Conservation (phyloP, 2,329 filamentous ascomycete species). For the Cryphonectria carpinicola region DNA sequence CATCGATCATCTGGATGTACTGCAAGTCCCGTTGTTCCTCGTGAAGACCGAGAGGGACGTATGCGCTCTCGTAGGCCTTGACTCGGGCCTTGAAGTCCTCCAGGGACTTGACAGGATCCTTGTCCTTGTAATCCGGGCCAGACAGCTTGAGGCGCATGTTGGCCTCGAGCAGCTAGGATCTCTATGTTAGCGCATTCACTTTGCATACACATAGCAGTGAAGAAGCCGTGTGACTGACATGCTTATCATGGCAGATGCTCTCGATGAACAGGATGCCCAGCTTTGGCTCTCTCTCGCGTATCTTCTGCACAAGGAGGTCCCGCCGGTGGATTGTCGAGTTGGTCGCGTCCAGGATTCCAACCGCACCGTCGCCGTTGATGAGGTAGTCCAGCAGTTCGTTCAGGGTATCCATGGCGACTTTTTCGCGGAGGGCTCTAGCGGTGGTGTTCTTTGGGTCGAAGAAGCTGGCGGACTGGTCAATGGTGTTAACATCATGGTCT, state of each 20-base stretch:
- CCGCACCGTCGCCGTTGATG: conserved; percentile 77
- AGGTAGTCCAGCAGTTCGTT: conserved; percentile 93
- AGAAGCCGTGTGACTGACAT: conserved; percentile 43
- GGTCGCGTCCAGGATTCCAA: conserved; percentile 95
- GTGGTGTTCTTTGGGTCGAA: conserved; percentile 89
- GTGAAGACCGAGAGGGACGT: conserved; percentile 85
- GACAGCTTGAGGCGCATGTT: conserved; percentile 98
- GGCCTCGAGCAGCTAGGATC: conserved; percentile 72
- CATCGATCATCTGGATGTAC: conserved; percentile 97
- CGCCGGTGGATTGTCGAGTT: conserved; percentile 92
- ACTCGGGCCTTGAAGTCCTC: conserved; percentile 93
- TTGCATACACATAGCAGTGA: background rate
- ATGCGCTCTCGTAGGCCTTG: conserved; percentile 90
- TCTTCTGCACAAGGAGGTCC: conserved; percentile 79
- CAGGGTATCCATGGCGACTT: conserved; percentile 88
- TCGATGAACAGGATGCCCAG: conserved; percentile 94
- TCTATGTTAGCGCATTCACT: conserved; percentile 19
- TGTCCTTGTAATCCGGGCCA: conserved; percentile 93
- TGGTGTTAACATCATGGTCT: conserved; percentile 42
- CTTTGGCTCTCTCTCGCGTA: conserved; percentile 81
- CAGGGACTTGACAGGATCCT: conserved; percentile 83
- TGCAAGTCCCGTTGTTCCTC: conserved; percentile 91
- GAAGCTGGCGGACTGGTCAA: conserved; percentile 90
- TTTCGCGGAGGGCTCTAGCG: conserved; percentile 82
- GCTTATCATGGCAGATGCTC: conserved; percentile 85